These are phyloP conservation scores for Pleurotus djamor DNA, from an alignment of 768 basidiomycete species.

Conservation along the genomic window DNA sequence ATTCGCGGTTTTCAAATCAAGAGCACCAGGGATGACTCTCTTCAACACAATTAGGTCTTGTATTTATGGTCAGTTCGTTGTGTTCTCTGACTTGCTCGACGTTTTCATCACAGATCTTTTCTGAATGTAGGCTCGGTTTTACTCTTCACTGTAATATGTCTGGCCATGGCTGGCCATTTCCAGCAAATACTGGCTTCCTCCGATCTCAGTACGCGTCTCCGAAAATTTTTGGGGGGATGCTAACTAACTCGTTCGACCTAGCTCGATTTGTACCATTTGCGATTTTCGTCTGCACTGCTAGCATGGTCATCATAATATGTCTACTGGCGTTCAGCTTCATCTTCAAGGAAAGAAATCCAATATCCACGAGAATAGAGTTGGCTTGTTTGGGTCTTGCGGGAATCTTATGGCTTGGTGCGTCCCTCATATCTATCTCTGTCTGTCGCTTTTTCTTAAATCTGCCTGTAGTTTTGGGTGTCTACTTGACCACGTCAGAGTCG, in stretches of 20 bases:
- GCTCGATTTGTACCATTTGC: slow-evolving; percentile 88
- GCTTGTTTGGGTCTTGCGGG: slow-evolving; percentile 69
- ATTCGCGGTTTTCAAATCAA: slow-evolving; percentile 15
- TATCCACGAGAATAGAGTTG: slow-evolving; percentile 76
- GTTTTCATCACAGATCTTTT: not conserved
- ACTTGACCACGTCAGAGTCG: slow-evolving; percentile 71
- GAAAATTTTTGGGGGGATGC: slow-evolving; percentile 1
- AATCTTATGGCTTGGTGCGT: slow-evolving; percentile 77
- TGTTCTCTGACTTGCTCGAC: slow-evolving; percentile 8
- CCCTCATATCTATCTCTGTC: not conserved
- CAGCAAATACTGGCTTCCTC: slow-evolving; percentile 67
- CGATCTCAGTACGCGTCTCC: slow-evolving; percentile 68
- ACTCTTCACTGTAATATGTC: slow-evolving; percentile 74
- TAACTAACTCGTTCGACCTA: slow-evolving; percentile 22
- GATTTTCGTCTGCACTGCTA: slow-evolving; percentile 74
- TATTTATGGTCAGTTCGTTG: slow-evolving; percentile 56
- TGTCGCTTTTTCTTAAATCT: slow-evolving; percentile 12
- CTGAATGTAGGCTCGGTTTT: slow-evolving; percentile 53
- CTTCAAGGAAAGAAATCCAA: slow-evolving; percentile 67
- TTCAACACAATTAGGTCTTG: slow-evolving; percentile 69
- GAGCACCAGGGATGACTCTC: slow-evolving; percentile 53
- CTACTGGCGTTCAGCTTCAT: slow-evolving; percentile 73
- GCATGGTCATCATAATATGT: slow-evolving; percentile 62
- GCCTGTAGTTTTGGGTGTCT: slow-evolving; percentile 67
- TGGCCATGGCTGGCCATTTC: slow-evolving; percentile 80